Evolutionary conservation across 176 grass and related monocot genomes (phyloP).

Genomic region (Carex scoparia): DNA sequence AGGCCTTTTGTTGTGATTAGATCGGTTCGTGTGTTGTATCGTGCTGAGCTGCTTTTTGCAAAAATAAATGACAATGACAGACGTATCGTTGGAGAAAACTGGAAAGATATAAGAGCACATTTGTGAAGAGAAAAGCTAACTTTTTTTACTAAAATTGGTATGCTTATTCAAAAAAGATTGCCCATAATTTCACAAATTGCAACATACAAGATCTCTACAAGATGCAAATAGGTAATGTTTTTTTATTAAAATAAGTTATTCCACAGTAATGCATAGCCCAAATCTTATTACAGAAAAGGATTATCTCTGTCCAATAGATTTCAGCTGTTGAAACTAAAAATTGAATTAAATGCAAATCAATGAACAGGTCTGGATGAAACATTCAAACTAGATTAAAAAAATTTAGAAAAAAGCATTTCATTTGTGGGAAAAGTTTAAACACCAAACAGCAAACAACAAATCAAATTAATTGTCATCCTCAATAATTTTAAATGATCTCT

Average conservation of each 20-base stretch:
- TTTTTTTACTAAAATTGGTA: not conserved
- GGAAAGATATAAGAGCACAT: not conserved
- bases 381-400: not conserved
- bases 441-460: not conserved
- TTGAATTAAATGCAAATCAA: not conserved
- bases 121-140: not conserved
- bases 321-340: not conserved
- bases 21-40: too few relatives aligned
- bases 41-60: too few relatives aligned
- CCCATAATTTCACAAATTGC: not conserved
- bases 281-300: not conserved
- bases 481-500: slow-evolving; percentile 36
- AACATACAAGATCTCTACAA: not conserved
- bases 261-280: too few relatives aligned
- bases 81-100: too few relatives aligned
- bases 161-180: not conserved
- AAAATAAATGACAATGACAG: too few relatives aligned
- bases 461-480: slow-evolving; percentile 39
- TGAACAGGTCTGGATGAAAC: not conserved
- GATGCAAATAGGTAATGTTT: not conserved
- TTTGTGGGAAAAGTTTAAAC: not conserved
- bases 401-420: not conserved
- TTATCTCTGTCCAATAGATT: not conserved
- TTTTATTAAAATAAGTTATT: not conserved
- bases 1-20: too few relatives aligned